phyloP scores from a whole-genome alignment of 1,284 basidiomycete species.

The Malassezia dermatis region DNA sequence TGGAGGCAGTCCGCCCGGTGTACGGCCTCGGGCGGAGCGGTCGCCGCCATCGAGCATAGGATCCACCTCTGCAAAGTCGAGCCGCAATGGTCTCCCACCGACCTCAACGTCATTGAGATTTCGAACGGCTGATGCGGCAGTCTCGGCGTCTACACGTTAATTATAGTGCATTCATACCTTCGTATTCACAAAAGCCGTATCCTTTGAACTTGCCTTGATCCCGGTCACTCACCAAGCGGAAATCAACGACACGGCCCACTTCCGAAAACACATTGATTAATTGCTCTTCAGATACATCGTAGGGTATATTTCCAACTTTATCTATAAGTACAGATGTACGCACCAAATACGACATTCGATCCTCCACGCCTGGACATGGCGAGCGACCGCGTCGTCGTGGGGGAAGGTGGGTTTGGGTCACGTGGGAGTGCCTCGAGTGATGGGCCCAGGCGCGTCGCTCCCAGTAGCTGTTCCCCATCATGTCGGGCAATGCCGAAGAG shows the following conservation, averaged over 20 bases:
- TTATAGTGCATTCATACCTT: conserved; percentile 57
- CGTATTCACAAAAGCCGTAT: conserved; percentile 94
- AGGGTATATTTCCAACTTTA: conserved; percentile 46
- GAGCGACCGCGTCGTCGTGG: background rate
- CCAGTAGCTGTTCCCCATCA: background rate
- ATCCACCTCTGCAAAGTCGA: conserved; percentile 59
- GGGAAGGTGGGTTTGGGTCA: background rate
- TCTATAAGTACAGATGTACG: conserved; percentile 1
- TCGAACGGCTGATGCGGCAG: conserved; percentile 69
- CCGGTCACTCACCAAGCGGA: conserved; percentile 68
- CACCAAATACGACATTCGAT: conserved; percentile 20
- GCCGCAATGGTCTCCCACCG: conserved; percentile 69
- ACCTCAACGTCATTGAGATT: conserved; percentile 71
- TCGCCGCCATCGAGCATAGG: conserved; percentile 25
- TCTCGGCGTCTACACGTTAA: conserved; percentile 67
- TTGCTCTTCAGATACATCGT: conserved; percentile 47
- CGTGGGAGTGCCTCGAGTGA: background rate
- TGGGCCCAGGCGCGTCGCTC: background rate
- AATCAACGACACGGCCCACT: conserved; percentile 43
- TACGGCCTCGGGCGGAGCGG: conserved; percentile 15
- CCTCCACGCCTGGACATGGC: conserved; percentile 14
- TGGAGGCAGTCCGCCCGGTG: conserved; percentile 51
- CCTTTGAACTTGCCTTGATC: conserved; percentile 92
- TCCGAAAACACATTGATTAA: conserved; percentile 42
- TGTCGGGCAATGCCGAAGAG: conserved; percentile 3